These are phyloP conservation scores for Phanerochaete carnosa DNA, from an alignment of 768 basidiomycete genomes.

Conservation along the genomic window DNA sequence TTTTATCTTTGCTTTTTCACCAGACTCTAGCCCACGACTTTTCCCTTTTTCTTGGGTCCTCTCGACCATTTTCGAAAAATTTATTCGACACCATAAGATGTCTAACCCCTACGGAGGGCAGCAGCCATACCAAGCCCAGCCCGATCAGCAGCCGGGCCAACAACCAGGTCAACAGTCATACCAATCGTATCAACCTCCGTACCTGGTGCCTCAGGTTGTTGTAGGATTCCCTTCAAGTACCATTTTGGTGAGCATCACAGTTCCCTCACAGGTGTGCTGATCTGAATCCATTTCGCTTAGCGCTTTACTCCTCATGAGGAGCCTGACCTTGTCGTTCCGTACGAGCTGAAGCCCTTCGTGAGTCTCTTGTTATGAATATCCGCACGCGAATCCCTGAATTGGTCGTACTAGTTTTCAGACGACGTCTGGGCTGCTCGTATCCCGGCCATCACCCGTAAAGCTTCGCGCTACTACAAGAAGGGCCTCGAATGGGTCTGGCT, in stretches of 20 bases:
- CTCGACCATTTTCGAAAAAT: neutral
- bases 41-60: neutral
- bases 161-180: neutral
- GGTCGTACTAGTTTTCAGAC: slow-evolving; percentile 16
- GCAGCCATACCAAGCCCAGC: neutral
- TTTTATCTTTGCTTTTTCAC: slow-evolving; percentile 11
- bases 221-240: neutral
- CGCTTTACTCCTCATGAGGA: slow-evolving; percentile 15
- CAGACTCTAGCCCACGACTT: slow-evolving; percentile 9
- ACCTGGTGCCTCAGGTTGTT: neutral
- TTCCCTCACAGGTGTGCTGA: neutral
- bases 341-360: slow-evolving; percentile 34
- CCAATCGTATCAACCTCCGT: neutral
- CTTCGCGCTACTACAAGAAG: slow-evolving; percentile 40
- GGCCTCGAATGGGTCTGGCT: slow-evolving; percentile 43
- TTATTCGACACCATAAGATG: neutral
- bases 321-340: slow-evolving; percentile 20
- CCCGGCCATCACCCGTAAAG: slow-evolving; percentile 32
- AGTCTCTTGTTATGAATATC: neutral
- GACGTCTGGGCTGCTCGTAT: slow-evolving; percentile 44
- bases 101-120: slow-evolving; percentile 1
- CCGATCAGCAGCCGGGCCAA: neutral
- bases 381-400: neutral
- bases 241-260: slow-evolving; percentile 3
- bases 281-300: slow-evolving; percentile 4